Evolutionary conservation across 768 basidiomycete genomes (phyloP).

Genomic region (Ramaria sp.): DNA sequence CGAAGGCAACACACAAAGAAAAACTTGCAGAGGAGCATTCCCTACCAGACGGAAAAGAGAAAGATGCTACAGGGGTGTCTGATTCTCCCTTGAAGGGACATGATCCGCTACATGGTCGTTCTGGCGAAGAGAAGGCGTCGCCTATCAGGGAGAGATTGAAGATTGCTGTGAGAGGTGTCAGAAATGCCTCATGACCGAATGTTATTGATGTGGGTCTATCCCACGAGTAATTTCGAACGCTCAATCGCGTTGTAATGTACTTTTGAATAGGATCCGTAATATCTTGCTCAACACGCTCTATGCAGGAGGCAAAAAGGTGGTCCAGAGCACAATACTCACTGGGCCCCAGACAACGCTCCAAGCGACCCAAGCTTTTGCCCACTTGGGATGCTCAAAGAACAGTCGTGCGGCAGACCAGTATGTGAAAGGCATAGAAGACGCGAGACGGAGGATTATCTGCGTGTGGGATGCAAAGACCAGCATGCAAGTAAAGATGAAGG

Average conservation of each 20-base stretch:
- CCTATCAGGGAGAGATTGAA: neutral
- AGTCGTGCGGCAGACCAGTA: conserved; percentile 84
- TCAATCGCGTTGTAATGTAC: neutral
- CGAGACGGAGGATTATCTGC: conserved; percentile 76
- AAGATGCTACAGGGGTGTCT: neutral
- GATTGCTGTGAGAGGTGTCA: neutral
- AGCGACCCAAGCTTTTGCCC: conserved; percentile 42
- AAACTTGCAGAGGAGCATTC: neutral
- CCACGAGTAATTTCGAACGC: neutral
- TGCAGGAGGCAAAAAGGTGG: conserved; percentile 84
- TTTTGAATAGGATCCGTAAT: neutral
- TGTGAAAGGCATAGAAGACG: conserved; percentile 62
- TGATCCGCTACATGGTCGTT: neutral
- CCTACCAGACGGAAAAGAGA: neutral
- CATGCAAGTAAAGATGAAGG: conserved; percentile 46
- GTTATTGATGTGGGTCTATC: neutral
- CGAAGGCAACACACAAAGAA: neutral
- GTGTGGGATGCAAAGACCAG: conserved; percentile 75
- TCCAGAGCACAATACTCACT: conserved; percentile 67
- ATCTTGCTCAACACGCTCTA: conserved; percentile 21
- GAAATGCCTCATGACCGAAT: neutral
- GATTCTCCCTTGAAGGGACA: neutral
- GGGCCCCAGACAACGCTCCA: conserved; percentile 78
- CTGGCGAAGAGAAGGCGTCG: neutral
- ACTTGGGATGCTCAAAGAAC: conserved; percentile 32